These are phyloP conservation scores for Citrullus colocynthis DNA, from an alignment of 306 rosid genomes.

Conservation along the genomic window DNA sequence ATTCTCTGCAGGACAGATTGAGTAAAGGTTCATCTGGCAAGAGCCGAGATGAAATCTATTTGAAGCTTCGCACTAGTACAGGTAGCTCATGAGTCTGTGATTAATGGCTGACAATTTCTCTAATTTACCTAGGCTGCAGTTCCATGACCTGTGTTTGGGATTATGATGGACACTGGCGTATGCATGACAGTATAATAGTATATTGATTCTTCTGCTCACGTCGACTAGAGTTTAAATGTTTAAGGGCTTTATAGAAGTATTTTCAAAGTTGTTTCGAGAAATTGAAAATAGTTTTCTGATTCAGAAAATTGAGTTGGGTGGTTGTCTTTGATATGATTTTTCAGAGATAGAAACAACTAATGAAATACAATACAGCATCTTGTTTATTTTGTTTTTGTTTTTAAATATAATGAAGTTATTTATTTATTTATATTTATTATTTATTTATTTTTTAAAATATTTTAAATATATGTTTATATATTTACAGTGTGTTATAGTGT, in stretches of 20 bases:
- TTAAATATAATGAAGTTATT: too few relatives aligned
- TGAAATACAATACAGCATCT: background rate
- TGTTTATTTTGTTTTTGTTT: background rate
- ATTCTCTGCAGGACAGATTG: conserved; percentile 85
- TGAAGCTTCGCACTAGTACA: conserved; percentile 85
- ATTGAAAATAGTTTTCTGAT: background rate
- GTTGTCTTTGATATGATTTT: background rate
- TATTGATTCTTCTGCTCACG: background rate
- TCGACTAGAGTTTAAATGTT: background rate
- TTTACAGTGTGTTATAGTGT: background rate
- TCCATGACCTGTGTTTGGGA: background rate
- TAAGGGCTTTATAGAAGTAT: background rate
- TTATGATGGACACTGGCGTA: background rate
- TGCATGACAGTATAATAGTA: background rate
- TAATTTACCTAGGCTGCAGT: background rate
- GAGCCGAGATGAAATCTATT: conserved; percentile 68
- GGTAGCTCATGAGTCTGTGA: conserved; percentile 36
- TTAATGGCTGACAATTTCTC: conserved; percentile 7
- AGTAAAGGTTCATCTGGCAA: conserved; percentile 62
- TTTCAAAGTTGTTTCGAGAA: background rate
- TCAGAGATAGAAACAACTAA: background rate
- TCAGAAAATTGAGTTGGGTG: background rate
- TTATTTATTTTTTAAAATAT: background rate
- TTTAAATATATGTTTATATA: too few relatives aligned
- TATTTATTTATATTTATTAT: too few relatives aligned